A percentile compares a stretch with the other conserved stretches of the same genome.
Conservation (phyloP, 2,329 filamentous ascomycete genomes). For the Neurospora crassa region DNA sequence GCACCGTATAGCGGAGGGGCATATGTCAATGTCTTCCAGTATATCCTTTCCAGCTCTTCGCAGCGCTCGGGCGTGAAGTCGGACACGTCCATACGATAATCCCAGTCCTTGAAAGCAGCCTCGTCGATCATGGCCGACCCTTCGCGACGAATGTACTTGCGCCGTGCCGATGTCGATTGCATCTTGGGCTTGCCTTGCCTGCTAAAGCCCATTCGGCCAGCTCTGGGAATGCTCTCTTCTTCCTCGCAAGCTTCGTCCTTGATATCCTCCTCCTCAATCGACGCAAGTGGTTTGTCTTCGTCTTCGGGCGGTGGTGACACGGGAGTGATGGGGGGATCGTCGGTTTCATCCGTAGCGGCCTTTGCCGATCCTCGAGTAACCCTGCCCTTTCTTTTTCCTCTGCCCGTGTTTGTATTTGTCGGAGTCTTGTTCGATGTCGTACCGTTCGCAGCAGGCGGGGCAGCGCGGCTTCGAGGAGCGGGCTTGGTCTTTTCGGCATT, state of each 20-base stretch:
- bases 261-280: slow-evolving; percentile 40
- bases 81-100: slow-evolving; percentile 79
- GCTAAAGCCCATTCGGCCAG: slow-evolving; percentile 35
- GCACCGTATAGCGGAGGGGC: slow-evolving; percentile 92
- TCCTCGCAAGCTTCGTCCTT: slow-evolving; percentile 36
- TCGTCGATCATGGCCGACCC: slow-evolving; percentile 76
- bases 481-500: slow-evolving; percentile 44
- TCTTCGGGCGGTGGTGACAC: slow-evolving; percentile 40
- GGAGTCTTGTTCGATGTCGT: slow-evolving; percentile 18
- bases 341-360: slow-evolving; percentile 26
- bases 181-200: slow-evolving; percentile 48
- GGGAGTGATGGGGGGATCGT: slow-evolving; percentile 49
- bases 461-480: slow-evolving; percentile 28
- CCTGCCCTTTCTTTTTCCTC: slow-evolving; percentile 22
- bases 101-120: slow-evolving; percentile 79
- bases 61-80: slow-evolving; percentile 88
- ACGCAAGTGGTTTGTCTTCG: slow-evolving; percentile 29
- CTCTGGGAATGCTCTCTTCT: slow-evolving; percentile 28
- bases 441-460: slow-evolving; percentile 17
- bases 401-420: slow-evolving; percentile 30
- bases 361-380: slow-evolving; percentile 16
- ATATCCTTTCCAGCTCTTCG: slow-evolving; percentile 85
- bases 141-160: slow-evolving; percentile 77
- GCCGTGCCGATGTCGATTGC: slow-evolving; percentile 73
- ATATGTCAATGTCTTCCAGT: slow-evolving; percentile 97